phyloP scores from a whole-genome alignment of 75 land plant genomes.

The Pinus tabuliformis region DNA sequence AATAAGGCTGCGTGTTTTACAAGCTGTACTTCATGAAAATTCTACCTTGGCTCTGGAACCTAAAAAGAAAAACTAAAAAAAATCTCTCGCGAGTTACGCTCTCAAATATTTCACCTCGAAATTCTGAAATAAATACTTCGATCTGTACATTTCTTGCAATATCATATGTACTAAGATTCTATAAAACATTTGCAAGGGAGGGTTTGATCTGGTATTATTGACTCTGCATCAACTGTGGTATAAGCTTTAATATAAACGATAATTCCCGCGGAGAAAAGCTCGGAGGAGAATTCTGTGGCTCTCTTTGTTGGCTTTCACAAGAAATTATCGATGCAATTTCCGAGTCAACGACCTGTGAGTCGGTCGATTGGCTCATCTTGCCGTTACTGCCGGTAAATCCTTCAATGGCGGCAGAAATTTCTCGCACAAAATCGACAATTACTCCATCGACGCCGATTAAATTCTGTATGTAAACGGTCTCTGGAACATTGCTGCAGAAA shows the following conservation, averaged over 20 bases:
- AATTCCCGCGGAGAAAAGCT: slow-evolving; percentile 44
- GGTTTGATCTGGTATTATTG: background rate
- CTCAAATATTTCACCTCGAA: no score
- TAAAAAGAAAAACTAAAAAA: no score
- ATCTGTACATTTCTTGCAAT: no score
- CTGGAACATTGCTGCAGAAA: slow-evolving; percentile 69
- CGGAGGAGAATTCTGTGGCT: slow-evolving; percentile 17
- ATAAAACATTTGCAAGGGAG: no score
- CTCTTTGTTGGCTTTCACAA: background rate
- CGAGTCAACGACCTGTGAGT: background rate
- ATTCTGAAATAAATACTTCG: no score
- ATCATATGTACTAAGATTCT: no score
- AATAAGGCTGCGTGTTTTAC: no score
- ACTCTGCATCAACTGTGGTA: slow-evolving; percentile 36
- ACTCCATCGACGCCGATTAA: slow-evolving; percentile 79
- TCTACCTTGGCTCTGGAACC: background rate
- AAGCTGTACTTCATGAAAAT: no score
- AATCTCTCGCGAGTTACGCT: no score
- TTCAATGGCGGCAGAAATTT: slow-evolving; percentile 53
- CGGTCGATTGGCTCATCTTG: background rate
- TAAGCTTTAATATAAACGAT: slow-evolving; percentile 41
- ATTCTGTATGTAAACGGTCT: slow-evolving; percentile 76
- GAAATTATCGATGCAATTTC: no score
- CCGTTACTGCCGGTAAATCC: slow-evolving; percentile 12
- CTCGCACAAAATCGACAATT: slow-evolving; percentile 86